phyloP scores from a whole-genome alignment of 2,329 filamentous ascomycete species.

The Xenosphaeropsis pyriputrescens region DNA sequence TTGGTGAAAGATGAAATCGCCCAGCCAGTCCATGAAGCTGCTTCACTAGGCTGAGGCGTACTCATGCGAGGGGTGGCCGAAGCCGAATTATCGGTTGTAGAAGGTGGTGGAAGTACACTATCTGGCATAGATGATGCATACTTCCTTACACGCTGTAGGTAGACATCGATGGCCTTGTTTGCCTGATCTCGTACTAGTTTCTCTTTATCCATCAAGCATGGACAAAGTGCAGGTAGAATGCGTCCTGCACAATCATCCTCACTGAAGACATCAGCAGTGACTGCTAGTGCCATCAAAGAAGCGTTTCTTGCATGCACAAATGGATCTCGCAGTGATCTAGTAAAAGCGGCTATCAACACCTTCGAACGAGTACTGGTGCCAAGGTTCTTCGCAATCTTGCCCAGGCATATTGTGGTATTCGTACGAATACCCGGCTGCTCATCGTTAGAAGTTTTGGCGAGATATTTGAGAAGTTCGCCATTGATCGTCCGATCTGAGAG shows the following conservation, averaged over 20 bases:
- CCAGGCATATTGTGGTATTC: constrained; percentile 94
- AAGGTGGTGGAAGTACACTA: constrained; percentile 54
- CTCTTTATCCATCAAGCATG: constrained; percentile 83
- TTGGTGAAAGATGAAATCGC: constrained; percentile 98
- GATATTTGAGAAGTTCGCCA: constrained; percentile 75
- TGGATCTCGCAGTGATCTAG: constrained; percentile 76
- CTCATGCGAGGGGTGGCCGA: constrained; percentile 55
- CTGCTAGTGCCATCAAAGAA: constrained; percentile 69
- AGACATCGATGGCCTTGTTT: constrained; percentile 76
- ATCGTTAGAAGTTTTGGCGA: constrained; percentile 94
- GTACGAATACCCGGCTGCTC: constrained; percentile 95
- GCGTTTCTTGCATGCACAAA: constrained; percentile 92
- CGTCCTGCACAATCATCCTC: constrained; percentile 82
- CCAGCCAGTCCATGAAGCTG: constrained; percentile 81
- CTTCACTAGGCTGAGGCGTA: constrained; percentile 53
- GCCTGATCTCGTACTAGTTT: constrained; percentile 89
- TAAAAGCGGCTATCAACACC: constrained; percentile 85
- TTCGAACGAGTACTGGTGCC: constrained; percentile 68
- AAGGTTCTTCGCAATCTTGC: constrained; percentile 87
- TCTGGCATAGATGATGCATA: constrained; percentile 68
- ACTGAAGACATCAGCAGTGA: constrained; percentile 72
- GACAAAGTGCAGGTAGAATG: constrained; percentile 72
- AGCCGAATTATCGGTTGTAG: constrained; percentile 28
- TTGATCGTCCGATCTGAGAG: constrained; percentile 88
- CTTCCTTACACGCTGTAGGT: constrained; percentile 71